Percentiles rank a stretch among this genome's conserved stretches.
These are phyloP conservation scores for Marasmius tenuissimus DNA, from an alignment of 1,284 basidiomycete genomes.

Conservation along the genomic window DNA sequence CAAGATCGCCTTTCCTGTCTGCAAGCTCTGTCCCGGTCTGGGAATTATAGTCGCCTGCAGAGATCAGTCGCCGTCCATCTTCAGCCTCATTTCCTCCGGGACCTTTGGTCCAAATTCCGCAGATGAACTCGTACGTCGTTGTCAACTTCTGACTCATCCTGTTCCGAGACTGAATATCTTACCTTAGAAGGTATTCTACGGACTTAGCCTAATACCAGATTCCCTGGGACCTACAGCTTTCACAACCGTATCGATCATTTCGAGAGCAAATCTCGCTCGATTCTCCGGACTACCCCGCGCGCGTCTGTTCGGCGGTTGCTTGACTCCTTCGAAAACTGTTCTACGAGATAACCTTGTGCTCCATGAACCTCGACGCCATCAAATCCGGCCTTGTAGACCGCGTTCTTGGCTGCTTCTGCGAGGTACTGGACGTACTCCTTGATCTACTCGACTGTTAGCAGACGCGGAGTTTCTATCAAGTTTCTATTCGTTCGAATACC, in stretches of 20 bases:
- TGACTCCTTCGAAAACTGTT: conserved; percentile 42
- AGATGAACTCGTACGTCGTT: conserved; percentile 26
- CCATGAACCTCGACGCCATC: conserved; percentile 44
- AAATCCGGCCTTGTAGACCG: conserved; percentile 21
- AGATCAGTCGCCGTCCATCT: conserved; percentile 37
- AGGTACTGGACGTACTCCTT: conserved; percentile 40
- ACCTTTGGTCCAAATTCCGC: conserved; percentile 28
- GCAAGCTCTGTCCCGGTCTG: conserved; percentile 32
- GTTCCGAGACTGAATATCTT: background rate
- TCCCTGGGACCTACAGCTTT: conserved; percentile 30
- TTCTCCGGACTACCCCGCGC: conserved; percentile 52
- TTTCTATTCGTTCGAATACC: conserved; percentile 19
- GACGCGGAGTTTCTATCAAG: conserved; percentile 30
- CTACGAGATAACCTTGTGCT: conserved; percentile 41
- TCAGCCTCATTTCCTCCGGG: conserved; percentile 14
- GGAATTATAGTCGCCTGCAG: conserved; percentile 43
- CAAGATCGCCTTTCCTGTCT: conserved; percentile 33
- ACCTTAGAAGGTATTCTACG: conserved; percentile 23
- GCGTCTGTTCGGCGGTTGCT: conserved; percentile 52
- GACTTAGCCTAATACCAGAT: conserved; percentile 41
- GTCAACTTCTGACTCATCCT: no score
- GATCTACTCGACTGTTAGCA: conserved; percentile 38
- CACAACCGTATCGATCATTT: conserved; percentile 35
- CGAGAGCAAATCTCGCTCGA: conserved; percentile 43
- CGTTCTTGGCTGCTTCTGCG: conserved; percentile 40